phyloP scores from a whole-genome alignment of 2,329 filamentous ascomycete genomes.

The Fonsecaea pedrosoi region DNA sequence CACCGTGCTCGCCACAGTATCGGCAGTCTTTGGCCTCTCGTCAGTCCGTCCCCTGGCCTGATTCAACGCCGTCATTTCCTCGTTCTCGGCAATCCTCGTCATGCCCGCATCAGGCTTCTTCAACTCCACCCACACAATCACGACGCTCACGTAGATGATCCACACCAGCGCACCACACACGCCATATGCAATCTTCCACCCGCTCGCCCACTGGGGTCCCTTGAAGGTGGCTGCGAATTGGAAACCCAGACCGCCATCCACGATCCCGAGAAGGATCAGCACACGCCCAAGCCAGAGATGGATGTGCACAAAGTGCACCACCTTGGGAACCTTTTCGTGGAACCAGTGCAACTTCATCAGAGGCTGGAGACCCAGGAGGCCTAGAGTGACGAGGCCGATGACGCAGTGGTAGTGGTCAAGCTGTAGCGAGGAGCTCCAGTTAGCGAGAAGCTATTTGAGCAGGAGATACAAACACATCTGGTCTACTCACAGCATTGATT shows the following conservation, averaged over 20 bases:
- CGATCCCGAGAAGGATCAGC: constrained; percentile 59
- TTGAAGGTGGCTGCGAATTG: constrained; percentile 23
- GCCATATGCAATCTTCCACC: constrained; percentile 29
- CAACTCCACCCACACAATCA: constrained; percentile 32
- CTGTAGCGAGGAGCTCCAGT: background rate
- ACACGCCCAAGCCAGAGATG: constrained; percentile 63
- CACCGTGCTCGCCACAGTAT: background rate
- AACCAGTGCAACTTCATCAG: constrained; percentile 44
- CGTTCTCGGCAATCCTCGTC: background rate
- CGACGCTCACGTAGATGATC: constrained; percentile 32
- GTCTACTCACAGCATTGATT: constrained; percentile 21
- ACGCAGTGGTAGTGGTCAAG: constrained; percentile 39
- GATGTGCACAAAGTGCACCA: constrained; percentile 35
- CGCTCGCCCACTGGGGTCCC: constrained; percentile 19
- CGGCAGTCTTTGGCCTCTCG: background rate
- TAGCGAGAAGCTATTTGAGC: background rate
- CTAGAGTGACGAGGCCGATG: constrained; percentile 41
- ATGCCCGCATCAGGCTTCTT: constrained; percentile 8
- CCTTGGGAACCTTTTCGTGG: constrained; percentile 53
- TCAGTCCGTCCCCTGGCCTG: background rate
- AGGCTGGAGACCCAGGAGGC: constrained; percentile 42
- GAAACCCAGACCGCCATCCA: constrained; percentile 64
- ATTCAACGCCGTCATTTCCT: background rate
- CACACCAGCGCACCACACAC: constrained; percentile 26
- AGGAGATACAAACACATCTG: background rate